Evolutionary conservation across 2,329 filamentous ascomycete genomes (phyloP).

Genomic region (Colletotrichum australisinense): DNA sequence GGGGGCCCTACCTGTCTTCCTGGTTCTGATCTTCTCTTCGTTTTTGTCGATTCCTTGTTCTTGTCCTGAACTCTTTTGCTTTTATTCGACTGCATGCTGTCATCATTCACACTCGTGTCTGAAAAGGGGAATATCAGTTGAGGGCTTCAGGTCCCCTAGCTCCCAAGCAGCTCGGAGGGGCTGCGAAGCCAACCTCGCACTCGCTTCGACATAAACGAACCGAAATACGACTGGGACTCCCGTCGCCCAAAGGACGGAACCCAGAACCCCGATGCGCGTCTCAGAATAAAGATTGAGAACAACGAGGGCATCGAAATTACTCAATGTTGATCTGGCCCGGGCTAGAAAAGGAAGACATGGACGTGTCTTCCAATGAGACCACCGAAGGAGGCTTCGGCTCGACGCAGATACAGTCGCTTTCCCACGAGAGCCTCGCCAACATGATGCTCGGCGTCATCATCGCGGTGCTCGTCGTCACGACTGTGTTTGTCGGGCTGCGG

Average conservation of each 20-base stretch:
- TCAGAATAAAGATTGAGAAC: background rate
- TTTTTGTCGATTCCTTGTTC: background rate
- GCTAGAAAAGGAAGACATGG: background rate
- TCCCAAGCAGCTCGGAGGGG: background rate
- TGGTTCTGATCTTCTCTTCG: background rate
- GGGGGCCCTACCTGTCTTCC: background rate
- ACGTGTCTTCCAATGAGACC: background rate
- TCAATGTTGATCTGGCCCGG: conserved; percentile 17
- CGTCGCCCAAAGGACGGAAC: background rate
- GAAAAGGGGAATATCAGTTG: background rate
- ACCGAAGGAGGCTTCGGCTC: background rate
- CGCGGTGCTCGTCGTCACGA: background rate
- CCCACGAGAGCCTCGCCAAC: background rate
- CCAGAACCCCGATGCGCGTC: background rate
- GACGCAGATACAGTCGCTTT: background rate
- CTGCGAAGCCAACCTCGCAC: no score
- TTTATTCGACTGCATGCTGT: background rate
- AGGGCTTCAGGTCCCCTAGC: background rate
- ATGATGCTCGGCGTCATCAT: conserved; percentile 8
- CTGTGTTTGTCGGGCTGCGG: conserved; percentile 4
- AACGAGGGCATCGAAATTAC: background rate
- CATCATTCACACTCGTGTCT: background rate
- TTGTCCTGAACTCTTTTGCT: background rate
- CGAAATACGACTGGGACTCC: background rate
- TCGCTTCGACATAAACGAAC: no score